These are phyloP conservation scores for Helotiales sp. DNA, from an alignment of 2,329 filamentous ascomycete genomes.

Conservation along the genomic window DNA sequence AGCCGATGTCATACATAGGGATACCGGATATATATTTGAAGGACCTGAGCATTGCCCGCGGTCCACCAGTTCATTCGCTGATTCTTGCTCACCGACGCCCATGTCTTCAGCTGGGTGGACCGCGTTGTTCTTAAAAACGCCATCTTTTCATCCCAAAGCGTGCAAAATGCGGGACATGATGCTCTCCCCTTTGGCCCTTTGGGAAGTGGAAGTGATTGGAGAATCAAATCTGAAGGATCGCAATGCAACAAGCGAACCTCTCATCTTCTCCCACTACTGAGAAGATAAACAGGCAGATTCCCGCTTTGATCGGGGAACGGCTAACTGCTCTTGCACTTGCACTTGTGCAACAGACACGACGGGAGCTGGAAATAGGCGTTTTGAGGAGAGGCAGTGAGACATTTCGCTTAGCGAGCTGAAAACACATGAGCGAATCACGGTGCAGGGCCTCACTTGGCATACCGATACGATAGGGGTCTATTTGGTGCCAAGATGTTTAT, in stretches of 20 bases:
- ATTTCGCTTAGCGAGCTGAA: conserved; percentile 11
- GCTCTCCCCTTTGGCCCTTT: conserved; percentile 2
- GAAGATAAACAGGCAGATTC: neutral
- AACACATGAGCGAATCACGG: conserved; percentile 3
- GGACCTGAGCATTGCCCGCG: too few relatives aligned
- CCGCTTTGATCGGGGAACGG: neutral
- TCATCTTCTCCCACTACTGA: neutral
- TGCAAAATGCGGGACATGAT: conserved; percentile 16
- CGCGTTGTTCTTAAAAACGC: conserved; percentile 5
- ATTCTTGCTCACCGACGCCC: conserved; percentile 1
- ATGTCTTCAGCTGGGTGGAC: conserved; percentile 15
- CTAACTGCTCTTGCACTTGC: neutral
- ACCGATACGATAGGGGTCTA: neutral
- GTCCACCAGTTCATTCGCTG: neutral
- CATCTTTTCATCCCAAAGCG: conserved; percentile 5
- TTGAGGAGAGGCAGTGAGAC: neutral
- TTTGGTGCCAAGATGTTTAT: conserved; percentile 4
- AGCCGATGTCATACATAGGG: conserved; percentile 6
- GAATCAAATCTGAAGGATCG: neutral
- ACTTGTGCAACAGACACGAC: neutral
- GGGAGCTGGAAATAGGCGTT: neutral
- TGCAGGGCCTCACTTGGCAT: neutral
- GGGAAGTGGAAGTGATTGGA: neutral
- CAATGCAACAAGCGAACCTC: neutral
- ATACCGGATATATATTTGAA: conserved; percentile 13